A percentile compares a stretch with the other conserved stretches of the same genome.
phyloP scores from a whole-genome alignment of 108 stramenopile species.

The Fragilaria crotonensis region DNA sequence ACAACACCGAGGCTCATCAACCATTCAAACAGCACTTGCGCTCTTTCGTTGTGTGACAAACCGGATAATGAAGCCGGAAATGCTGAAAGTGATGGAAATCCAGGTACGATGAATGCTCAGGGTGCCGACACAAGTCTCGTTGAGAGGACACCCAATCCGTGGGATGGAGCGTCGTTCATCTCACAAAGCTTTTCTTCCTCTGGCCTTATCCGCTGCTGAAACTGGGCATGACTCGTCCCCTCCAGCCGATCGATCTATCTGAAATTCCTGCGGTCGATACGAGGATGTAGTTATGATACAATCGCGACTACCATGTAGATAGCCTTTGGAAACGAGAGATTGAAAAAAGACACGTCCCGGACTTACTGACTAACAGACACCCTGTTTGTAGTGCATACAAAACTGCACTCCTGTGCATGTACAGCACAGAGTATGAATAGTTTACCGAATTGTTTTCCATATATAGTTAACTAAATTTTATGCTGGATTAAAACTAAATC shows the following conservation, averaged over 20 bases:
- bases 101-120: neutral
- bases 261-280: too few relatives aligned
- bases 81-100: neutral
- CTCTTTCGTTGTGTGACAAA: neutral
- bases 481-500: too few relatives aligned
- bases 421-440: too few relatives aligned
- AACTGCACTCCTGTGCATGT: too few relatives aligned
- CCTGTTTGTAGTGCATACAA: too few relatives aligned
- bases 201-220: conserved; percentile 50
- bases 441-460: too few relatives aligned
- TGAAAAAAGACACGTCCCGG: conserved; percentile 1
- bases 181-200: conserved; percentile 36
- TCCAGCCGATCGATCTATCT: conserved; percentile 35
- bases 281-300: conserved; percentile 5
- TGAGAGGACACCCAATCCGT: neutral
- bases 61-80: neutral
- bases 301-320: neutral
- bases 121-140: neutral
- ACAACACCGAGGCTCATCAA: too few relatives aligned
- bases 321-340: neutral
- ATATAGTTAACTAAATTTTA: too few relatives aligned
- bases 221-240: conserved; percentile 39
- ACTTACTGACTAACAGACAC: neutral
- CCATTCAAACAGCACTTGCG: too few relatives aligned
- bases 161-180: too few relatives aligned